A percentile compares a stretch with the other conserved stretches of the same genome.
Evolutionary conservation across 2,329 filamentous ascomycete species (phyloP).

Genomic region (Orbilia oligospora): DNA sequence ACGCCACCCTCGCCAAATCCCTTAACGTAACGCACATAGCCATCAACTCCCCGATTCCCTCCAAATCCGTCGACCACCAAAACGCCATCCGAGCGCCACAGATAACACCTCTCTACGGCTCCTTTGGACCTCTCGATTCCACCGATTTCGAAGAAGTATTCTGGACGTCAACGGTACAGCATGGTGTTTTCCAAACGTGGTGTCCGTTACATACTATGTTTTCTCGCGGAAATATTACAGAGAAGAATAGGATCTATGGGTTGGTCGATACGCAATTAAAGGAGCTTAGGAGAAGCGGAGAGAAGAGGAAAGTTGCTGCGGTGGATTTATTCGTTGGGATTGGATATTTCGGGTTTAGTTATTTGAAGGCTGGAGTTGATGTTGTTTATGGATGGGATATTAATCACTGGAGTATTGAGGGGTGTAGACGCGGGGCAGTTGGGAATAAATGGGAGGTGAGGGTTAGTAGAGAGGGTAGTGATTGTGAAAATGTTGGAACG

Average conservation of each 20-base stretch:
- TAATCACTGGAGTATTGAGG: slow-evolving; percentile 89
- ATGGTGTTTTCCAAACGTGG: slow-evolving; percentile 87
- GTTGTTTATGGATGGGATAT: slow-evolving; percentile 89
- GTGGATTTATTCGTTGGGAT: slow-evolving; percentile 93
- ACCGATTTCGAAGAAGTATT: slow-evolving; percentile 77
- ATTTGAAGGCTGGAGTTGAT: slow-evolving; percentile 77
- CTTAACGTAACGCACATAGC: slow-evolving; percentile 73
- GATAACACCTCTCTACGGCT: slow-evolving; percentile 78
- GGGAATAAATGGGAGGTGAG: slow-evolving; percentile 77
- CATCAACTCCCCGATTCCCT: slow-evolving; percentile 73
- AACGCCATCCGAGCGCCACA: slow-evolving; percentile 83
- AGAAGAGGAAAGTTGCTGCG: slow-evolving; percentile 62
- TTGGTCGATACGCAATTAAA: slow-evolving; percentile 66
- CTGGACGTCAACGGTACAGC: slow-evolving; percentile 84
- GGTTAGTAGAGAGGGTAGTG: slow-evolving; percentile 66
- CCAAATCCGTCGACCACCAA: slow-evolving; percentile 67
- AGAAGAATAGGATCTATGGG: slow-evolving; percentile 82
- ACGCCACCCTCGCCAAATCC: slow-evolving; percentile 67
- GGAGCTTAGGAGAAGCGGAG: slow-evolving; percentile 64
- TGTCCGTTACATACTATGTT: slow-evolving; percentile 95
- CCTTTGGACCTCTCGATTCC: slow-evolving; percentile 75
- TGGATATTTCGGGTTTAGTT: slow-evolving; percentile 92
- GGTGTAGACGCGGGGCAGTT: slow-evolving; percentile 80
- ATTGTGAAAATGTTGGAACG: slow-evolving; percentile 64
- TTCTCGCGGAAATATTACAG: slow-evolving; percentile 87